Base-by-base conservation (phyloP, 495 filamentous ascomycete genomes). In the Penicillium tannophilum region DNA sequence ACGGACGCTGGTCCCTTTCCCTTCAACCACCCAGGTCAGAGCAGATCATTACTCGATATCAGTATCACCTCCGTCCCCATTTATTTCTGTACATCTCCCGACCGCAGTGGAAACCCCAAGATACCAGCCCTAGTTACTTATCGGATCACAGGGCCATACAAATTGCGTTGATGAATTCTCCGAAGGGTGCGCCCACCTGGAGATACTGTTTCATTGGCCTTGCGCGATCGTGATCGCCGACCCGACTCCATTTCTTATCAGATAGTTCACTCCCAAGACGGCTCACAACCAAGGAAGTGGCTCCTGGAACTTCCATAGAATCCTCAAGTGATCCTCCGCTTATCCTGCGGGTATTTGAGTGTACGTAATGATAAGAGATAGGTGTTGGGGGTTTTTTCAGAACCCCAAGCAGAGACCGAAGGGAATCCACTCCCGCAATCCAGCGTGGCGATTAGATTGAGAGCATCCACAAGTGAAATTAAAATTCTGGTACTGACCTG, bases 201-300 rank as follows among this genome's bases (percentile, higher is more conserved):
- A 28, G 44, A 49, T 6, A 49, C 24, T 31, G 24, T 49, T n/a
- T 28, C 16, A 1, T 28, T 6, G 20, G 16, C 3, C 49, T n/a
- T 42, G 52, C 39, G 23, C 20, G 52, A 54, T 54, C 52, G 45
- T 36, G 65, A 68, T 68, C 65, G 64, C 62, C 62, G 39, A 52
- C 35, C 45, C 11, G 39, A 42, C 50, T 44, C 59, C 59, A 62
- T 56, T 46, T 49, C 52, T 60, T 54, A 63, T 65, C 57, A 55
- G 64, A 67, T 64, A 60, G 53, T 55, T 43, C 20, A 3, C 4
- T 7, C 26, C n/a, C 46, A 36, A 23, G 46, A 60, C 58, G 49
- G 59, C 59, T 54, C 46, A 54, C 36, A 48, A 55, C 55, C 63
- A 58, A 56, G 58, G 43, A 68, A 68, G 65, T 62, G 65, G 26